A percentile compares a stretch with the other conserved stretches of the same genome.
Evolutionary conservation across 306 rosid genomes (phyloP).

Genomic region (Castanopsis chinensis): DNA sequence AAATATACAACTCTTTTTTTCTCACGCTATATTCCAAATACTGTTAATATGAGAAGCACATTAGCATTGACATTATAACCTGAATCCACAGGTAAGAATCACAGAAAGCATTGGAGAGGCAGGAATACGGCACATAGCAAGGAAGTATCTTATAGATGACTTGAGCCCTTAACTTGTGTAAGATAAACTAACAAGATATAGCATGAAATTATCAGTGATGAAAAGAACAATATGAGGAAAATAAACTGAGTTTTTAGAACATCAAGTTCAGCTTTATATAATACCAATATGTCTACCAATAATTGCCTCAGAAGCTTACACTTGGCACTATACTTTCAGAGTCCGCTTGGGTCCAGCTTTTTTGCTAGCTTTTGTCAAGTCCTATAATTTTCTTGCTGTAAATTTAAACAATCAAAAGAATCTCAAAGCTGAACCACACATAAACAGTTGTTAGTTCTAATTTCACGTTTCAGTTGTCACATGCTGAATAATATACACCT

Average conservation of each 20-base stretch:
- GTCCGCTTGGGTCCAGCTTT: too few species aligned
- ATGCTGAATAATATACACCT: neutral
- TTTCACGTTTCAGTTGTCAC: neutral
- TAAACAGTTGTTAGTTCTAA: neutral
- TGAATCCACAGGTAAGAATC: neutral
- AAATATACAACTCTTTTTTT: neutral
- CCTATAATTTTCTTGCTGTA: neutral
- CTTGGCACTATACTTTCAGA: neutral
- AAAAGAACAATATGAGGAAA: neutral
- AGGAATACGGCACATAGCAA: neutral
- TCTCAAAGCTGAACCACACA: neutral
- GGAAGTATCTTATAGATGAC: neutral
- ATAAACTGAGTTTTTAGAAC: neutral
- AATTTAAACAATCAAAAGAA: neutral
- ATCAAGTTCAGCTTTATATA: neutral
- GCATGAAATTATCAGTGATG: neutral
- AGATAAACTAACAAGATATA: neutral
- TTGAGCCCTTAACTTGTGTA: neutral
- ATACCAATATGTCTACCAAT: neutral
- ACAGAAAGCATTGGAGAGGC: neutral
- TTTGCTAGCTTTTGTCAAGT: neutral
- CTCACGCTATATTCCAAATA: neutral
- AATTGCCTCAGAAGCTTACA: neutral
- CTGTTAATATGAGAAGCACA: neutral
- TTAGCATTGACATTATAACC: neutral